Evolutionary conservation across 2,329 filamentous ascomycete genomes (phyloP).

Genomic region (Hymenoscyphus repandus): DNA sequence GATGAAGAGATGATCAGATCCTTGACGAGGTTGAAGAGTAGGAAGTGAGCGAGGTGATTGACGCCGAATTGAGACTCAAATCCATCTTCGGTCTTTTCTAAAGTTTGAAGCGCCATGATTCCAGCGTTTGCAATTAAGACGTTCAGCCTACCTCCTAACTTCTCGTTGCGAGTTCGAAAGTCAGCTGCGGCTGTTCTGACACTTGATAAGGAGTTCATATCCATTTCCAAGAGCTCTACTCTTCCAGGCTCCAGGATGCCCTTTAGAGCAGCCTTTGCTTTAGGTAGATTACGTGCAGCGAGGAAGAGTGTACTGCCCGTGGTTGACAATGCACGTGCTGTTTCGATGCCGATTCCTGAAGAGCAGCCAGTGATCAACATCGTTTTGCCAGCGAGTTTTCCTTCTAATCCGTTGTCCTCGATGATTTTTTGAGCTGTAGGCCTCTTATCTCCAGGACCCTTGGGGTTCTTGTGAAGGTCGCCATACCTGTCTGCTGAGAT

Average conservation of each 20-base stretch:
- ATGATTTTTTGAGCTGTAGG: constrained; percentile 30
- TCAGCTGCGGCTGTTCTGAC: constrained; percentile 28
- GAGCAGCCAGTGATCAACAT: constrained; percentile 36
- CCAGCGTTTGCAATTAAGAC: constrained; percentile 28
- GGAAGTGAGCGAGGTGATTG: constrained; percentile 50
- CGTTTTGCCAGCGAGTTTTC: constrained; percentile 35
- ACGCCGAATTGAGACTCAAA: constrained; percentile 47
- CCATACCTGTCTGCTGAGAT: constrained; percentile 2
- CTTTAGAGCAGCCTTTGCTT: constrained; percentile 26
- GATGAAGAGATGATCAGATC: constrained; percentile 36
- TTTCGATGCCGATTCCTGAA: constrained; percentile 35
- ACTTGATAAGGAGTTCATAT: constrained; percentile 30
- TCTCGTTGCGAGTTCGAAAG: constrained; percentile 26
- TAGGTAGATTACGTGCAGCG: constrained; percentile 32
- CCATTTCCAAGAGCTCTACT: constrained; percentile 32
- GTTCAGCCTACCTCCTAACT: constrained; percentile 24
- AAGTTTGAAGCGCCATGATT: constrained; percentile 18
- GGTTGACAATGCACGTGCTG: constrained; percentile 30
- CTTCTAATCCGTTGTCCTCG: constrained; percentile 26
- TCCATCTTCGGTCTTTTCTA: constrained; percentile 38
- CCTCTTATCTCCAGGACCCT: constrained; percentile 8
- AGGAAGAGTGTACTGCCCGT: constrained; percentile 34
- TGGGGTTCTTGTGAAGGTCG: neutral
- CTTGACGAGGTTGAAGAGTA: constrained; percentile 46
- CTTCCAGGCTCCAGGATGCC: constrained; percentile 36